A percentile compares a stretch with the other conserved stretches of the same genome.
Conservation (phyloP, 352 stramenopile species). For the Thraustochytrium sp. region DNA sequence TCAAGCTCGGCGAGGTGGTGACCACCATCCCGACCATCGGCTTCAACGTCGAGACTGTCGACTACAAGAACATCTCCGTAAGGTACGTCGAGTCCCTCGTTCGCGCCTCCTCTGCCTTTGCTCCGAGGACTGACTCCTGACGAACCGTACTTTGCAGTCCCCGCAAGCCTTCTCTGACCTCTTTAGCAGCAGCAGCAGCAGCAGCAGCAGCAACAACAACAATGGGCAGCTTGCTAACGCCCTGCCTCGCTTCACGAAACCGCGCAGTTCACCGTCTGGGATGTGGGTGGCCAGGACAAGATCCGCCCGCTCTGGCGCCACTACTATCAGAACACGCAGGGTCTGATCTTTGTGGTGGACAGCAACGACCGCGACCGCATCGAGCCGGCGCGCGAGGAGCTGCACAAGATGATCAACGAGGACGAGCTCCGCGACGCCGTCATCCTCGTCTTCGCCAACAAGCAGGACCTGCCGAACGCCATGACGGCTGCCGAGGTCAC, state of each 20-base stretch:
- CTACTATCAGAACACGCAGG: constrained; percentile 99
- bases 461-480: constrained; percentile 97
- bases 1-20: constrained; percentile 87
- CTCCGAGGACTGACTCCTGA: not conserved
- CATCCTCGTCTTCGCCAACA: constrained; percentile 97
- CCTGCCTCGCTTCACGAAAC: not conserved
- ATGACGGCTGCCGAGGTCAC: constrained; percentile 97
- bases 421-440: constrained; percentile 94
- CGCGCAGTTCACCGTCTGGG: constrained; percentile 57
- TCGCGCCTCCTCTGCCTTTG: not conserved
- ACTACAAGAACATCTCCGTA: constrained; percentile 65
- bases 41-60: constrained; percentile 99
- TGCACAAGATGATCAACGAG: constrained; percentile 97
- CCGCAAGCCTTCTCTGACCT: not conserved
- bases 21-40: constrained; percentile 69
- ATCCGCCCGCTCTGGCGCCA: constrained; percentile 96
- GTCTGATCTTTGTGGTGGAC: constrained; percentile 98
- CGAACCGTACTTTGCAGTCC: too few species aligned
- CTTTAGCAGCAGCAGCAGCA: too few species aligned
- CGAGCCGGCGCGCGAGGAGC: constrained; percentile 89
- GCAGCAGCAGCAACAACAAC: too few species aligned
- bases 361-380: constrained; percentile 97
- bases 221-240: not conserved
- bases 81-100: not conserved
- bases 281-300: constrained; percentile 97